Conservation (phyloP, 1,139 yeast genomes). For the Yamadazyma epiphylla region DNA sequence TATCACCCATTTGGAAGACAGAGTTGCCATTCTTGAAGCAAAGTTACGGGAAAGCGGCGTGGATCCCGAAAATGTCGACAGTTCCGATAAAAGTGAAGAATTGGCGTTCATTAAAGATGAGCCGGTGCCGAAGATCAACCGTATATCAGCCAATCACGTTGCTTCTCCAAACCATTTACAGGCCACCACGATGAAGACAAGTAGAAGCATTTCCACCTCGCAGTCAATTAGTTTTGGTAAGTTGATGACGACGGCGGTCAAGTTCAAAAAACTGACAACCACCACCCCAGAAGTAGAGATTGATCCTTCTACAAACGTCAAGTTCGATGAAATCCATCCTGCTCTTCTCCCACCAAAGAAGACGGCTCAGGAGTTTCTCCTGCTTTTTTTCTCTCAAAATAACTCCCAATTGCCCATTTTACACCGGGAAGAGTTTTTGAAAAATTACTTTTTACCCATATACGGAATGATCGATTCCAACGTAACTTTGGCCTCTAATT, state of each 20-base stretch:
- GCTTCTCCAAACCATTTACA: neutral
- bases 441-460: constrained; percentile 65
- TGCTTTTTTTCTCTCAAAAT: constrained; percentile 70
- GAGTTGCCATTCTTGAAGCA: constrained; percentile 53
- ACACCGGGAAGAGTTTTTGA: constrained; percentile 74
- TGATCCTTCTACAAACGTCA: constrained; percentile 8
- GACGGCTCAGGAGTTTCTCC: constrained; percentile 65
- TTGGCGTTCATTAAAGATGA: too few species aligned
- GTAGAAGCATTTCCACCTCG: neutral
- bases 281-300: constrained; percentile 11
- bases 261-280: constrained; percentile 38
- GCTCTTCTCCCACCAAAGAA: constrained; percentile 66
- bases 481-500: constrained; percentile 59
- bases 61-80: constrained; percentile 11
- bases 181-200: neutral
- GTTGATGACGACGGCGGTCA: constrained; percentile 72
- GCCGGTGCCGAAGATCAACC: constrained; percentile 5
- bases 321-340: constrained; percentile 24
- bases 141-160: too few species aligned
- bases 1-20: constrained; percentile 67
- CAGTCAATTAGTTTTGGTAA: constrained; percentile 60
- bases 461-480: constrained; percentile 61
- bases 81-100: neutral
- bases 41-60: constrained; percentile 43
- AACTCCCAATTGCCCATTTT: constrained; percentile 79